These are phyloP conservation scores for Monosporascus ibericus DNA, from an alignment of 2,329 filamentous ascomycete genomes.

Conservation along the genomic window DNA sequence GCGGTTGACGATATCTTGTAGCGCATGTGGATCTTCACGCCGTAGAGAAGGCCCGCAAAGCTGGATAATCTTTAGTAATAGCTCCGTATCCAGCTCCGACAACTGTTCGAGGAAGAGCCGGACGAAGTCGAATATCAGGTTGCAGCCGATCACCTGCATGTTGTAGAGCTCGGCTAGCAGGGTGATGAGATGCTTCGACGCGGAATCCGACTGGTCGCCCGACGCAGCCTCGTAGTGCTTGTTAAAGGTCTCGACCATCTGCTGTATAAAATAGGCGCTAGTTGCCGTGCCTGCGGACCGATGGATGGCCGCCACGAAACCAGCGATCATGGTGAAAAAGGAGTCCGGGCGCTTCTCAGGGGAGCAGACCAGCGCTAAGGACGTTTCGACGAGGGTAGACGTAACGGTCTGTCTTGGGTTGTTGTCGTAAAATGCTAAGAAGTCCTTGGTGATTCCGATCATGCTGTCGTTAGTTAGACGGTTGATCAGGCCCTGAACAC, in stretches of 20 bases:
- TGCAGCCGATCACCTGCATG: slow-evolving; percentile 79
- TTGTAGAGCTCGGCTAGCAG: slow-evolving; percentile 85
- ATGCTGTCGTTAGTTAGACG: slow-evolving; percentile 88
- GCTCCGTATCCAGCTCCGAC: slow-evolving; percentile 80
- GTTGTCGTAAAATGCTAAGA: slow-evolving; percentile 77
- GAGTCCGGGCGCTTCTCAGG: slow-evolving; percentile 75
- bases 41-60: slow-evolving; percentile 77
- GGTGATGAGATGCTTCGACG: slow-evolving; percentile 58
- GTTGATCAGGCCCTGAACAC: slow-evolving; percentile 85
- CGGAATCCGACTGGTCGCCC: slow-evolving; percentile 25
- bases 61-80: slow-evolving; percentile 78
- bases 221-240: slow-evolving; percentile 48
- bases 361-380: slow-evolving; percentile 76
- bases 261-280: slow-evolving; percentile 78
- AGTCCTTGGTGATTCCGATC: slow-evolving; percentile 72
- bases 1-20: slow-evolving; percentile 82
- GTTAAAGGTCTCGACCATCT: slow-evolving; percentile 70
- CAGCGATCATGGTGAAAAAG: slow-evolving; percentile 83
- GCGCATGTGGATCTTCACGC: slow-evolving; percentile 77
- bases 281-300: slow-evolving; percentile 84
- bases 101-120: slow-evolving; percentile 68
- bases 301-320: slow-evolving; percentile 83
- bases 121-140: slow-evolving; percentile 86
- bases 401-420: slow-evolving; percentile 87
- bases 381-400: slow-evolving; percentile 67